Conservation (phyloP, 495 filamentous ascomycete genomes). For the Penicillium egyptiacum region DNA sequence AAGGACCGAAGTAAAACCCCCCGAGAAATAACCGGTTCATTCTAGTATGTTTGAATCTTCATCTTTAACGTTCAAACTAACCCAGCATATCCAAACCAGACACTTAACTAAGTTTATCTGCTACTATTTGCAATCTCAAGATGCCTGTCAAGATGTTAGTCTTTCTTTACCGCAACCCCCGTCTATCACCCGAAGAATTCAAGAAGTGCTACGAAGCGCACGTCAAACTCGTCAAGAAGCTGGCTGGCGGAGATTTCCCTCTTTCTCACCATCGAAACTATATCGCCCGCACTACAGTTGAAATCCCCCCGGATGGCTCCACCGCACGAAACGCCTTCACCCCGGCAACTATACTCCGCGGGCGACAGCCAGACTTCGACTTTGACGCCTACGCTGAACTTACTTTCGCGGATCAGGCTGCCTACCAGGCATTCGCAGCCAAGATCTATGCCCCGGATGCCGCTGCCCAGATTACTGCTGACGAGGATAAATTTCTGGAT, state of each 20-base stretch:
- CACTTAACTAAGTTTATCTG: not conserved
- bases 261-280: slow-evolving; percentile 28
- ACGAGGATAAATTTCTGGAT: slow-evolving; percentile 41
- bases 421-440: slow-evolving; percentile 29
- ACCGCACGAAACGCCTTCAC: slow-evolving; percentile 22
- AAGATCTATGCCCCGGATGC: slow-evolving; percentile 26
- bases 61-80: not conserved
- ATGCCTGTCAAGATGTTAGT: slow-evolving; percentile 25
- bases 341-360: slow-evolving; percentile 34
- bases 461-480: slow-evolving; percentile 23
- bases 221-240: slow-evolving; percentile 17
- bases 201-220: slow-evolving; percentile 26
- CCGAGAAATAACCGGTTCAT: slow-evolving; percentile 1
- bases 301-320: slow-evolving; percentile 16
- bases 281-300: slow-evolving; percentile 18
- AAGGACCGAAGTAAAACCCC: not conserved
- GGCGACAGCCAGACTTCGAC: slow-evolving; percentile 40
- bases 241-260: slow-evolving; percentile 21
- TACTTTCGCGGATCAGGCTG: slow-evolving; percentile 32
- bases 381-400: slow-evolving; percentile 41
- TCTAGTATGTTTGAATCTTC: not conserved
- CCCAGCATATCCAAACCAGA: not conserved
- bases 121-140: not conserved
- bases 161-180: slow-evolving; percentile 27
- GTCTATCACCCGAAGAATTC: slow-evolving; percentile 25